Evolutionary conservation across 1,284 basidiomycete species (phyloP), one percentile per base, ranked within the genome.

Genomic region (Flammula alnicola): DNA sequence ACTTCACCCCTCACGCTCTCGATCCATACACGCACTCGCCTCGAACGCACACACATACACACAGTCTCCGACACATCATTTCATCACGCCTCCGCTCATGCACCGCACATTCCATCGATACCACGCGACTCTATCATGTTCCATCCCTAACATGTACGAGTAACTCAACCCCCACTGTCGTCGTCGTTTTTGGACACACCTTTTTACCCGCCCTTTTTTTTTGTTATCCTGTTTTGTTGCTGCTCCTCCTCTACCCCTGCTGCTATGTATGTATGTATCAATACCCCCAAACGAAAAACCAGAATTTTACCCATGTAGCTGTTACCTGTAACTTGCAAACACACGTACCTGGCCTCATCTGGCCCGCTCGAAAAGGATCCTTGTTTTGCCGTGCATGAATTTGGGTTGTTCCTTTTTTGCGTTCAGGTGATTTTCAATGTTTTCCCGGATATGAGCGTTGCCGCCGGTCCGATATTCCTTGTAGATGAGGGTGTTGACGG

Each of bases 211-310:
- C 14, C 27, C 14, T 37, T 30, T 22, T 23, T 32, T 44, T 47
- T 37, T 51, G 20, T 36, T 51, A 26, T 37, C n/a, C n/a, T n/a
- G n/a, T 40, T 10, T 23, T 44, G 45, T 17, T 40, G 45, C 45
- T 47, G 12, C 37, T 39, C n/a, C 17, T 26, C n/a, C 37, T 27
- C 37, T 4, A n/a, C 37, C 17, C 37, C 37, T 39, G 9, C 37
- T 45, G 44, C 32, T 42, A 33, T 52, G 50, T 52, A 52, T 52
- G 41, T 43, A 43, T 43, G 44, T 43, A 47, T 47, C 46, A 52
- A 32, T 40, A 47, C 25, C 35, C 35, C n/a, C n/a, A n/a, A n/a
- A 41, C 29, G 26, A 45, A 30, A 39, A 45, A 42, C 11, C 25
- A 41, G 31, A 46, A 36, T 22, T 35, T 36, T 23, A 43, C 29